Evolutionary conservation across 768 basidiomycete species (phyloP).

Genomic region (Wakefieldia striispora): DNA sequence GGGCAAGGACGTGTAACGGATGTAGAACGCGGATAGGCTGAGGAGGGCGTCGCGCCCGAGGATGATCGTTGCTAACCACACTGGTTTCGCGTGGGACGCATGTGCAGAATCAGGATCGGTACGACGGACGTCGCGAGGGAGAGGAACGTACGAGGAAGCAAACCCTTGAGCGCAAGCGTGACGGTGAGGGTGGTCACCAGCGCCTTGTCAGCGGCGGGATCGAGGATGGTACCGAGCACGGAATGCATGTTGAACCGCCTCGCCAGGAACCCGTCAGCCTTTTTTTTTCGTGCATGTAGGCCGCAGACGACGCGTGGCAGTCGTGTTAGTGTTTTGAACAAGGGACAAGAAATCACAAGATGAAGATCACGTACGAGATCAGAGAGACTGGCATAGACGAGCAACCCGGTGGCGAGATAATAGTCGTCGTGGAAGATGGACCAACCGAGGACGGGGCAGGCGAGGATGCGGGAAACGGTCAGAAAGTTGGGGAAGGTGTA

Average conservation of each 20-base stretch:
- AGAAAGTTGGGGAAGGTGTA: conserved; percentile 93
- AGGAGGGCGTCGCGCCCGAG: conserved; percentile 87
- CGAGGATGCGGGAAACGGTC: conserved; percentile 80
- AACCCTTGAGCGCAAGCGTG: conserved; percentile 76
- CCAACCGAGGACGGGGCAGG: conserved; percentile 93
- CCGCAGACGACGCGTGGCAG: too few relatives aligned
- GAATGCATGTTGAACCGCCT: conserved; percentile 82
- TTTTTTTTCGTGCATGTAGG: background rate
- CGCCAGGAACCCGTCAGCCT: conserved; percentile 93
- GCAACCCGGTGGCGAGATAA: conserved; percentile 72
- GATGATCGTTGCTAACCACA: conserved; percentile 81
- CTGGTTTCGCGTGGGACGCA: conserved; percentile 38
- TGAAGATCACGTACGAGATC: conserved; percentile 65
- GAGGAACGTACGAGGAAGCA: conserved; percentile 70
- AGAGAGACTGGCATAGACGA: conserved; percentile 90
- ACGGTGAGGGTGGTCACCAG: conserved; percentile 93
- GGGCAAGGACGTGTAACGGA: conserved; percentile 87
- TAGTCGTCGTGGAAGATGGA: conserved; percentile 82
- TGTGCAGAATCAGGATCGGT: background rate
- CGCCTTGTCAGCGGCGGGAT: conserved; percentile 96
- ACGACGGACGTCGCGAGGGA: too few relatives aligned
- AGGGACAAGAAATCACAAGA: too few relatives aligned
- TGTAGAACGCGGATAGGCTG: conserved; percentile 87
- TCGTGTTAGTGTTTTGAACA: conserved; percentile 2
- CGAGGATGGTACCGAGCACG: conserved; percentile 93